A percentile compares a stretch with the other conserved stretches of the same genome.
These are phyloP conservation scores for Davidsoniella australis DNA, from an alignment of 2,329 filamentous ascomycete species.

Conservation along the genomic window DNA sequence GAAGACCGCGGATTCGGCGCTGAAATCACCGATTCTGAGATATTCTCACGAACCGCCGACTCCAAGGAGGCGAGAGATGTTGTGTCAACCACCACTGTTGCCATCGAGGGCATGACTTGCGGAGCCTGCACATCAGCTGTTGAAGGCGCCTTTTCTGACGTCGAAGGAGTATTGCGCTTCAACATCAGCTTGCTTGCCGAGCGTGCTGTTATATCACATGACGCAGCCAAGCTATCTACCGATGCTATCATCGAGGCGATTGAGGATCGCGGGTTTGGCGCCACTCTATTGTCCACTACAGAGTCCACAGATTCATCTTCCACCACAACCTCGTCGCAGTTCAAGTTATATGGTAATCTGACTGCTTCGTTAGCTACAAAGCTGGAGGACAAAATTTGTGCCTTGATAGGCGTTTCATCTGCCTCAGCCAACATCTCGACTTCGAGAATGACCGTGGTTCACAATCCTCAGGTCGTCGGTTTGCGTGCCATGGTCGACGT, in stretches of 20 bases:
- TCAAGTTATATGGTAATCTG: slow-evolving; percentile 69
- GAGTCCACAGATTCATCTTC: slow-evolving; percentile 37
- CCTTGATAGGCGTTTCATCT: slow-evolving; percentile 54
- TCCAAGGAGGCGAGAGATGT: slow-evolving; percentile 17
- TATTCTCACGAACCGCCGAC: slow-evolving; percentile 21
- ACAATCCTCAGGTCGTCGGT: slow-evolving; percentile 55
- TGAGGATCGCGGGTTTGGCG: slow-evolving; percentile 80
- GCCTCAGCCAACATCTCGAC: slow-evolving; percentile 58
- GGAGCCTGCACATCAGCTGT: slow-evolving; percentile 90
- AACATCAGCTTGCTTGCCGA: slow-evolving; percentile 92
- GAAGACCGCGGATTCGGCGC: slow-evolving; percentile 68
- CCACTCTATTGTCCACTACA: slow-evolving; percentile 59
- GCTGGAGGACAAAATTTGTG: slow-evolving; percentile 50
- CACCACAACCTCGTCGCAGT: slow-evolving; percentile 46
- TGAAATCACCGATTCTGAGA: slow-evolving; percentile 53
- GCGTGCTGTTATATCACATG: slow-evolving; percentile 73
- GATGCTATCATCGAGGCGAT: slow-evolving; percentile 68
- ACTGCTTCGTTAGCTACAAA: slow-evolving; percentile 55
- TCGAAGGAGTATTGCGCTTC: slow-evolving; percentile 70
- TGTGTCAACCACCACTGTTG: slow-evolving; percentile 60
- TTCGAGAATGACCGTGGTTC: slow-evolving; percentile 55
- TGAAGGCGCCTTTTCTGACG: slow-evolving; percentile 59
- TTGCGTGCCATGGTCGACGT: slow-evolving; percentile 67
- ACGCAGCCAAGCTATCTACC: slow-evolving; percentile 50
- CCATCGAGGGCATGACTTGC: slow-evolving; percentile 94